Conservation (phyloP, 2,329 filamentous ascomycete species). For the Venturia carpophila region DNA sequence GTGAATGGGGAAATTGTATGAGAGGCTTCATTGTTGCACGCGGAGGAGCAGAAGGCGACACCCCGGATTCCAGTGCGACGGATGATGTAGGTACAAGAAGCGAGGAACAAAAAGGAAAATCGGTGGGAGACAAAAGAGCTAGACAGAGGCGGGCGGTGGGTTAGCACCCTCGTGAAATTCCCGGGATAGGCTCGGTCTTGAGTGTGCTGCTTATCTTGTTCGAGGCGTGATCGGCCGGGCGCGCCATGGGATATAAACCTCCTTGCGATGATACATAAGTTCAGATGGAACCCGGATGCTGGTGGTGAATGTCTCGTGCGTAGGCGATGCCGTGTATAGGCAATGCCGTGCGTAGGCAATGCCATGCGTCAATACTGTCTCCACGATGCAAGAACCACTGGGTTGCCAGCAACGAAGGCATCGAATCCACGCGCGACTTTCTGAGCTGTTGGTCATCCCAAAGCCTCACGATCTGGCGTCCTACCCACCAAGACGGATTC, state of each 20-base stretch:
- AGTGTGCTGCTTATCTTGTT: slow-evolving; percentile 1
- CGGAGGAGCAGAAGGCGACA: neutral
- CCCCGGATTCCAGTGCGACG: neutral
- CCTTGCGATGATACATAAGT: neutral
- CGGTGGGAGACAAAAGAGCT: neutral
- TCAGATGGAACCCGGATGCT: neutral
- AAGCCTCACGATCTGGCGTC: neutral
- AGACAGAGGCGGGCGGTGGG: slow-evolving; percentile 5
- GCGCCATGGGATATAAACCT: neutral
- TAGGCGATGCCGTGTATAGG: too few species aligned
- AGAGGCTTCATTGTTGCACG: neutral
- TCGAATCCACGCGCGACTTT: neutral
- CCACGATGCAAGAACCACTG: neutral
- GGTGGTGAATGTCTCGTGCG: neutral
- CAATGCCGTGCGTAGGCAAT: neutral
- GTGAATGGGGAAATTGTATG: neutral
- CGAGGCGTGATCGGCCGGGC: neutral
- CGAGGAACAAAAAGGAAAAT: neutral
- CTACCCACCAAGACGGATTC: neutral
- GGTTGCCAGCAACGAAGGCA: neutral
- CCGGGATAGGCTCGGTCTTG: slow-evolving; percentile 1
- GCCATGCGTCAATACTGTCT: neutral
- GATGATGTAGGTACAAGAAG: slow-evolving; percentile 3
- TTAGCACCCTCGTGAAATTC: neutral
- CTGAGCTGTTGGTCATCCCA: neutral